Evolutionary conservation across 192 early-diverging fungal genomes (phyloP), one percentile per base, ranked within the genome.

Genomic region (Coemansia sp.): DNA sequence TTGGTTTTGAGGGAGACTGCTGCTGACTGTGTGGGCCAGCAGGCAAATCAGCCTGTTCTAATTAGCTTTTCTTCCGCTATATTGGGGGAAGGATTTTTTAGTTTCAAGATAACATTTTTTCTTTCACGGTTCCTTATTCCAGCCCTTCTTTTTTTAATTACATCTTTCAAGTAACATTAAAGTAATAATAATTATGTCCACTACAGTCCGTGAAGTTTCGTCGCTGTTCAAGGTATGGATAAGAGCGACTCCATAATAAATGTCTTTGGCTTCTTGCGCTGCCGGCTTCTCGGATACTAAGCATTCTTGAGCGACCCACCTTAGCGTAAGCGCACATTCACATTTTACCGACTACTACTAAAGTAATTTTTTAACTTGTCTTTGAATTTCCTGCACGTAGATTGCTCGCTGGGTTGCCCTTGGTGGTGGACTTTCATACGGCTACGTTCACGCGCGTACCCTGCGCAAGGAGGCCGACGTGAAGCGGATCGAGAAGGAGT

Each of bases 341-440:
- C 14, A n/a, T 7, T 28, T 52, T 11, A 11, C 8, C 25, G 23
- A 8, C 4, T 52, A 27, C 16, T 14, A 6, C 22, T 10, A 23
- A 22, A 11, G 8, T 23, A 1, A 19, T 48, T 51, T 30, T 24
- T 7, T 2, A 18, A 29, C 35, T 47, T 22, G 10, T 39, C 58
- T 57, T 25, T 32, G 20, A 25, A 53, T 23, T 23, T 28, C 13
- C 24, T 52, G 18, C 1, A 2, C 58, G 27, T 81, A 81, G 78
- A 75, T 81, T 81, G 68, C 62, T 53, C 78, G 78, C 53, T 81
- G 78, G 78, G 73, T 57, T 35, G 72, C 60, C 39, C 48, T 81
- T 25, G 78, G 60, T 22, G 66, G 42, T n/a, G 78, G 78, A 16
- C 65, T 81, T 18, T 69, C 78, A 45, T 81, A 81, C 60, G 78